Evolutionary conservation across 2,329 filamentous ascomycete genomes (phyloP), one percentile per base, ranked within the genome.

Genomic region (Clarireedia sp.): DNA sequence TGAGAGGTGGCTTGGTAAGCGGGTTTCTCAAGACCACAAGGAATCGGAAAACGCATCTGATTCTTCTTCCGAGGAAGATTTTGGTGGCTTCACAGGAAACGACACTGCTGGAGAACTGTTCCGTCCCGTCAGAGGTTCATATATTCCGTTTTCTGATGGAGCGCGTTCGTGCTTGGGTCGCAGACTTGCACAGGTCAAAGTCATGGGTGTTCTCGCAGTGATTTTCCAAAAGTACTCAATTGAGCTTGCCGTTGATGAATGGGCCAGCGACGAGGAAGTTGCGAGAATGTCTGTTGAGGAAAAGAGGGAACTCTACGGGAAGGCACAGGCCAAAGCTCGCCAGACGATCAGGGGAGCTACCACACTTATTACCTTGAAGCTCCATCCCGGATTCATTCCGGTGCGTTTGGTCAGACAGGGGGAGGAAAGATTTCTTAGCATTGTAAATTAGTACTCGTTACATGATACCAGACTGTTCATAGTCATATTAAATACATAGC

Each of bases 311-410:
- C 14, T 68, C 5, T 67, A 67, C 56, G 41, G 46, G 12, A 63
- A 62, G 52, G 66, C 64, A 5, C 57, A 58, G 59, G 75, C 75
- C 29, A 76, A 84, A 66, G 75, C 85, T 2, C 59, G 54, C 50
- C 45, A 44, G 49, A 60, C 45, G 12, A 56, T 63, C 10, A 56
- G 60, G 55, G 53, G 53, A n/a, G 82, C 86, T 62, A 76, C 72
- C 26, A 79, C 79, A n/a, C 70, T 88, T 55, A 76, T 92, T 58
- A 90, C 88, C 57, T 73, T 92, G 62, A 87, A 89, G 72, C 74
- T 92, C 69, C 76, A 82, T 5, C 73, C 78, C 54, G 81, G 61
- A 4, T 65, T 58, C 44, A 63, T 92, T 36, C 84, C 85, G 0
- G 72, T 92, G 41, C 73, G 86, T 60, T 70, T 92, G 60, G 84